These are phyloP conservation scores for Hymenoscyphus fraxineus DNA, from an alignment of 2,329 filamentous ascomycete species.

Conservation along the genomic window DNA sequence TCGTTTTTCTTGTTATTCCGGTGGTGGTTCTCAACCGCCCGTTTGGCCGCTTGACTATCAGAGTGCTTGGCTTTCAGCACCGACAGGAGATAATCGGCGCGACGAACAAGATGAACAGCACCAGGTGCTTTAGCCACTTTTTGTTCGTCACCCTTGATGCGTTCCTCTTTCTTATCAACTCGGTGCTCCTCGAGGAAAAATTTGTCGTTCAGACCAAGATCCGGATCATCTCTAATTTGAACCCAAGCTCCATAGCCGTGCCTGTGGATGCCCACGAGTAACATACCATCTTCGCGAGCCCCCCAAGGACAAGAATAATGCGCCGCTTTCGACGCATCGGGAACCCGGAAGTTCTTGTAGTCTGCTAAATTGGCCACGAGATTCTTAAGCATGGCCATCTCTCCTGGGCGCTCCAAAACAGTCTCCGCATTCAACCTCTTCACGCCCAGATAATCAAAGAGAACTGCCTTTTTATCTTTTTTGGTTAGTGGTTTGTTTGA, in stretches of 20 bases:
- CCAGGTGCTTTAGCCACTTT: conserved; percentile 83
- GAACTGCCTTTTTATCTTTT: conserved; percentile 94
- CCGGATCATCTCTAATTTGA: conserved; percentile 85
- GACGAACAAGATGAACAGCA: conserved; percentile 93
- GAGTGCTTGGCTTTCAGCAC: conserved; percentile 84
- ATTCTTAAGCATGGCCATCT: conserved; percentile 79
- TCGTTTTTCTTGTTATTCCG: conserved; percentile 82
- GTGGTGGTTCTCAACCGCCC: conserved; percentile 85
- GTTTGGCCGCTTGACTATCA: conserved; percentile 70
- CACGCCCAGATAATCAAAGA: conserved; percentile 90
- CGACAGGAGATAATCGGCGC: conserved; percentile 92
- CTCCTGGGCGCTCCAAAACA: conserved; percentile 82
- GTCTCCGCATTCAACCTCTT: conserved; percentile 97
- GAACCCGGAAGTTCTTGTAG: conserved; percentile 76
- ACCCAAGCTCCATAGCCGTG: conserved; percentile 97
- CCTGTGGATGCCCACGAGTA: conserved; percentile 85
- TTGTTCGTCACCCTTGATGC: conserved; percentile 63
- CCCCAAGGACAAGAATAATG: conserved; percentile 93
- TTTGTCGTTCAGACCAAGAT: conserved; percentile 82
- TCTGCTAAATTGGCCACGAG: conserved; percentile 66
- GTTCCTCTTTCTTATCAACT: conserved; percentile 96
- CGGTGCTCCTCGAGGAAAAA: conserved; percentile 96
- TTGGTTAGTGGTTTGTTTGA: conserved; percentile 81
- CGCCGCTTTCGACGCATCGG: conserved; percentile 87
- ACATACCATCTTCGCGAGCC: conserved; percentile 91